Evolutionary conservation across 192 early-diverging fungal species (phyloP).

Genomic region (Gamsiella multidivaricata): DNA sequence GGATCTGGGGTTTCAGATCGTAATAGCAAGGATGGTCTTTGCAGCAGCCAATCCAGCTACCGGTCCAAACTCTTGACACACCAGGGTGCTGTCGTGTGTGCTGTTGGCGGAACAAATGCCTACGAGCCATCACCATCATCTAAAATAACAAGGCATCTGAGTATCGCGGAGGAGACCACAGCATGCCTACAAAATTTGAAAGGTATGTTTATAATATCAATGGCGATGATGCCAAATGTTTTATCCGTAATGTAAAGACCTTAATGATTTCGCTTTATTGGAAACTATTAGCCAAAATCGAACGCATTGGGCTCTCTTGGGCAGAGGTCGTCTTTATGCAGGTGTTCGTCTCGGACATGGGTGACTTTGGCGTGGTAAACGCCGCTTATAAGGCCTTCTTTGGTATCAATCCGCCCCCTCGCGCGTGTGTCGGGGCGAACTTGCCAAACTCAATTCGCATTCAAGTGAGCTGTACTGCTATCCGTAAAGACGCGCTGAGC

Average conservation of each 20-base stretch:
- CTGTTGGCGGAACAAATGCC: slow-evolving; percentile 61
- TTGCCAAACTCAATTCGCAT: slow-evolving; percentile 55
- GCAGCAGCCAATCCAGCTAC: not conserved
- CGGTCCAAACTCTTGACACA: slow-evolving; percentile 17
- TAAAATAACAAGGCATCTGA: not conserved
- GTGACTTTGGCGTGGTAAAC: slow-evolving; percentile 72
- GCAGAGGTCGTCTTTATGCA: slow-evolving; percentile 71
- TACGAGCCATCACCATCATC: slow-evolving; percentile 19
- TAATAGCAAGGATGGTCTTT: not conserved
- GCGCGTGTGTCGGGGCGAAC: slow-evolving; percentile 70
- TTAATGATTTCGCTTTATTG: not conserved
- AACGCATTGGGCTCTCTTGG: slow-evolving; percentile 58
- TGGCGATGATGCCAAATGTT: not conserved
- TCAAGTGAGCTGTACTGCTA: slow-evolving; percentile 75
- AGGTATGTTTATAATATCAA: slow-evolving; percentile 21
- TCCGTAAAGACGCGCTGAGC: slow-evolving; percentile 14
- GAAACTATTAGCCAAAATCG: slow-evolving; percentile 50
- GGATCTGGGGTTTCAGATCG: not conserved
- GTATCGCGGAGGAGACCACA: slow-evolving; percentile 61
- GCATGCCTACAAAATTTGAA: slow-evolving; percentile 59
- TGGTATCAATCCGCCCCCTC: slow-evolving; percentile 78
- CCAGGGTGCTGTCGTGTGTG: slow-evolving; percentile 18
- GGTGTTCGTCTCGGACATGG: slow-evolving; percentile 75
- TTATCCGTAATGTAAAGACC: not conserved
- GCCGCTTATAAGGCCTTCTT: slow-evolving; percentile 74